Percentiles rank a stretch among this genome's conserved stretches.
These are phyloP conservation scores for Apophysomyces sp. DNA, from an alignment of 371 early-diverging fungal genomes.

Conservation along the genomic window DNA sequence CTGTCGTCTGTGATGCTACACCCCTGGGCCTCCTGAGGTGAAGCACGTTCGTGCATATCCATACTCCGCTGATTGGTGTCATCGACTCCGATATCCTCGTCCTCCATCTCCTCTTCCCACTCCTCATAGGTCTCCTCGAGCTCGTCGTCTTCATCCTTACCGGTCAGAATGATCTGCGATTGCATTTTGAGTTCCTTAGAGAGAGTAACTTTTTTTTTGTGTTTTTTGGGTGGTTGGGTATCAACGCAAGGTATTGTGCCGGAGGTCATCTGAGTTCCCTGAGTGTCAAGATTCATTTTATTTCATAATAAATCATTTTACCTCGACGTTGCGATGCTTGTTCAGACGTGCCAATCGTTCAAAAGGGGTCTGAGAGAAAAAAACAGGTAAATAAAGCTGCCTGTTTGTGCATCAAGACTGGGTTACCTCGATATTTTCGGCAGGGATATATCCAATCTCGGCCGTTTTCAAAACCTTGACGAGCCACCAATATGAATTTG, in stretches of 20 bases:
- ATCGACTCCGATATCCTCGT: constrained; percentile 8
- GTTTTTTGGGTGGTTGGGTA: constrained; percentile 7
- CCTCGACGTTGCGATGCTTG: constrained; percentile 77
- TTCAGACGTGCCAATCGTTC: constrained; percentile 91
- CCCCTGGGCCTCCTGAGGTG: constrained; percentile 3
- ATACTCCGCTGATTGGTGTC: background rate
- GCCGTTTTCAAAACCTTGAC: constrained; percentile 83
- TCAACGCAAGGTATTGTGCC: background rate
- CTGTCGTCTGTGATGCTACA: constrained; percentile 3
- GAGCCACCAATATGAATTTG: constrained; percentile 97
- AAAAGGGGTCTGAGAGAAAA: constrained; percentile 70
- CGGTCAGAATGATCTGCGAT: constrained; percentile 25
- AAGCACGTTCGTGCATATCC: constrained; percentile 3
- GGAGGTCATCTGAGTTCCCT: background rate
- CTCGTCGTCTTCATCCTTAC: constrained; percentile 25
- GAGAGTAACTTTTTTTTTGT: constrained; percentile 20
- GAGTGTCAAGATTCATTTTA: background rate
- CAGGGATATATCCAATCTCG: constrained; percentile 95
- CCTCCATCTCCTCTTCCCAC: constrained; percentile 37
- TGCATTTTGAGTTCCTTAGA: constrained; percentile 18
- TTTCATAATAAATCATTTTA: constrained; percentile 6
- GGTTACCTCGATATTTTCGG: constrained; percentile 90
- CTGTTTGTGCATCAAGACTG: background rate
- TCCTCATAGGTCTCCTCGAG: constrained; percentile 30
- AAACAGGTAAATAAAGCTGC: constrained; percentile 4